Evolutionary conservation across 1,284 basidiomycete genomes (phyloP).

Genomic region (Melampsora americana): DNA sequence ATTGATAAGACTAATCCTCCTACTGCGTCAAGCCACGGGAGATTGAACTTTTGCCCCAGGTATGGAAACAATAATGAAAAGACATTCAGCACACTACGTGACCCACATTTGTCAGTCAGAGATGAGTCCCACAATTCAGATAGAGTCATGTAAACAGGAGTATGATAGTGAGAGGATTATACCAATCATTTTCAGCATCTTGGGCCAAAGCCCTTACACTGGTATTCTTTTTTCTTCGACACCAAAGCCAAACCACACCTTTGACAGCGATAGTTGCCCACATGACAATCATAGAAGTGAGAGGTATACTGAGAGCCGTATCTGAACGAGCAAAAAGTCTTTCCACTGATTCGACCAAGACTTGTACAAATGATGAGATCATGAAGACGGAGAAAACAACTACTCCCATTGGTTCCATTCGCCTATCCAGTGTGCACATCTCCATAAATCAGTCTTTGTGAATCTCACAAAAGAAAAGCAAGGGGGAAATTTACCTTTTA

Average conservation of each 20-base stretch:
- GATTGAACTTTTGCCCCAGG: slow-evolving; percentile 49
- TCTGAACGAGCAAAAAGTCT: slow-evolving; percentile 49
- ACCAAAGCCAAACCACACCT: slow-evolving; percentile 57
- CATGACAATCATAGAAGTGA: slow-evolving; percentile 56
- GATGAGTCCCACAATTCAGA: no score
- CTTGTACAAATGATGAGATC: slow-evolving; percentile 59
- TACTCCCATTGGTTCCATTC: slow-evolving; percentile 50
- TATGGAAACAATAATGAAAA: slow-evolving; percentile 61
- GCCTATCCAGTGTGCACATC: slow-evolving; percentile 54
- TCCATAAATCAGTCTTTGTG: slow-evolving; percentile 60
- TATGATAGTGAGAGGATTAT: background rate
- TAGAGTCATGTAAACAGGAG: background rate
- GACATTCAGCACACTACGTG: slow-evolving; percentile 58
- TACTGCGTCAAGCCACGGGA: slow-evolving; percentile 56
- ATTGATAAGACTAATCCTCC: slow-evolving; percentile 58
- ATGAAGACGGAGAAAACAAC: slow-evolving; percentile 61
- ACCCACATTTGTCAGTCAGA: no score
- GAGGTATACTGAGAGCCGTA: slow-evolving; percentile 48
- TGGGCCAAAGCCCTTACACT: slow-evolving; percentile 56
- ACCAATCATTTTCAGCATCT: slow-evolving; percentile 60
- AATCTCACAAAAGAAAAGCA: slow-evolving; percentile 57
- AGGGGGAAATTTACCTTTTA: slow-evolving; percentile 4
- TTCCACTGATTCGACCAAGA: slow-evolving; percentile 58
- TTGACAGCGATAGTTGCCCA: slow-evolving; percentile 61
- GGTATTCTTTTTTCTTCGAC: slow-evolving; percentile 54